Evolutionary conservation across 345 rosid genomes (phyloP).

Genomic region (Heritiera fomes): DNA sequence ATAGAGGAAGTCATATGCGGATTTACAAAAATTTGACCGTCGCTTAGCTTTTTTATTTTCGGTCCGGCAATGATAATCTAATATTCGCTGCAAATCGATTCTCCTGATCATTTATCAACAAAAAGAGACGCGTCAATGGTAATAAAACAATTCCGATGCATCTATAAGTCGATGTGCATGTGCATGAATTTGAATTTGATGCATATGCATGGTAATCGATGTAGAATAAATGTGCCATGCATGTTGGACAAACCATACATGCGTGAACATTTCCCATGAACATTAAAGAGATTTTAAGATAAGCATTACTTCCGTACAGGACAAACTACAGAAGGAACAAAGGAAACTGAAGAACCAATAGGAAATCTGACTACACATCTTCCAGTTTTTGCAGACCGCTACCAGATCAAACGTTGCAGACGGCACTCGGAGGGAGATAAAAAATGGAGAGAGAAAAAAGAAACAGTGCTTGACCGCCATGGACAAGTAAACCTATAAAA

Average conservation of each 20-base stretch:
- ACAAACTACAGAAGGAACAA: neutral
- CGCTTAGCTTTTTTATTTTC: slow-evolving; percentile 22
- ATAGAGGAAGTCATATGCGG: slow-evolving; percentile 54
- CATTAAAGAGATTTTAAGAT: neutral
- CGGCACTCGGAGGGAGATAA: neutral
- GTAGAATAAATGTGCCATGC: neutral
- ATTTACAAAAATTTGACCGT: slow-evolving; percentile 14
- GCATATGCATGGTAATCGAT: neutral
- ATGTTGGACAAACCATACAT: neutral
- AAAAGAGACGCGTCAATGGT: neutral
- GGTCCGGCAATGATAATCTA: slow-evolving; percentile 41
- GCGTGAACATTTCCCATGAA: neutral
- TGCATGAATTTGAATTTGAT: too few species aligned
- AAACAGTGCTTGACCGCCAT: neutral
- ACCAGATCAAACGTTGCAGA: neutral
- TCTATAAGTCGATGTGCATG: neutral
- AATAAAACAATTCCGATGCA: neutral
- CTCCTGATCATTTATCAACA: slow-evolving; percentile 34
- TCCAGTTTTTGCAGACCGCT: neutral
- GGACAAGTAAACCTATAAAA: neutral
- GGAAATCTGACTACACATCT: neutral
- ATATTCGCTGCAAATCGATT: slow-evolving; percentile 28
- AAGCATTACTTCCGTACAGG: neutral
- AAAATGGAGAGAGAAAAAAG: neutral
- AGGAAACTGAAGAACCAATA: neutral